phyloP scores from a whole-genome alignment of 192 early-diverging fungal genomes.

The Podila epicladia region DNA sequence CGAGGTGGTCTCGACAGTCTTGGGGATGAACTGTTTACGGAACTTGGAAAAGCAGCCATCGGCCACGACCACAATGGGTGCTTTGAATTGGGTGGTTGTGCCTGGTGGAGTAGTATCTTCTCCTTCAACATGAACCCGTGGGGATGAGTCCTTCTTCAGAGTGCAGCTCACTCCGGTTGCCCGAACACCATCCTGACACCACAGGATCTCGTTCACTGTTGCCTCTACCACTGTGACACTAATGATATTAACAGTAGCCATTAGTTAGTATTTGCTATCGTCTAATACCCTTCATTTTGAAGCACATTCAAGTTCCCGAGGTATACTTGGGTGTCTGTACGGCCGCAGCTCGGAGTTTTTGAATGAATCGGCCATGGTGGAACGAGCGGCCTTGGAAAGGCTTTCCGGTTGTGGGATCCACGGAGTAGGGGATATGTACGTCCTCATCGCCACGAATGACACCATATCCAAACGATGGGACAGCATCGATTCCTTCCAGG shows the following conservation, averaged over 20 bases:
- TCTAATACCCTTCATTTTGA: neutral
- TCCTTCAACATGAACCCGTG: neutral
- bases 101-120: neutral
- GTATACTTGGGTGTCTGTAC: slow-evolving; percentile 60
- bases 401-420: slow-evolving; percentile 39
- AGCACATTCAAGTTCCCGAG: neutral
- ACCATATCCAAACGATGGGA: slow-evolving; percentile 86
- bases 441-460: slow-evolving; percentile 71
- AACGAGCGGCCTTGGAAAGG: slow-evolving; percentile 76
- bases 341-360: slow-evolving; percentile 79
- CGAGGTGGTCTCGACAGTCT: slow-evolving; percentile 57
- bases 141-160: slow-evolving; percentile 14
- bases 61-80: slow-evolving; percentile 83
- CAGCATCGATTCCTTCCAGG: slow-evolving; percentile 86
- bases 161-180: slow-evolving; percentile 66
- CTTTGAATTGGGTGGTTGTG: slow-evolving; percentile 52
- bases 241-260: neutral
- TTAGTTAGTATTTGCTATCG: neutral
- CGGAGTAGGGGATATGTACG: slow-evolving; percentile 74
- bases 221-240: slow-evolving; percentile 81
- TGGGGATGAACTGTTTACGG: slow-evolving; percentile 72
- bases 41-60: slow-evolving; percentile 96
- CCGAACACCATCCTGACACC: slow-evolving; percentile 49
- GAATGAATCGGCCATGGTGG: slow-evolving; percentile 93
- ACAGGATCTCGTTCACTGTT: slow-evolving; percentile 74